Percentiles rank a stretch among this genome's conserved stretches.
These are phyloP conservation scores for Solanum dulcamara DNA, from an alignment of 257 asterid species.

Conservation along the genomic window DNA sequence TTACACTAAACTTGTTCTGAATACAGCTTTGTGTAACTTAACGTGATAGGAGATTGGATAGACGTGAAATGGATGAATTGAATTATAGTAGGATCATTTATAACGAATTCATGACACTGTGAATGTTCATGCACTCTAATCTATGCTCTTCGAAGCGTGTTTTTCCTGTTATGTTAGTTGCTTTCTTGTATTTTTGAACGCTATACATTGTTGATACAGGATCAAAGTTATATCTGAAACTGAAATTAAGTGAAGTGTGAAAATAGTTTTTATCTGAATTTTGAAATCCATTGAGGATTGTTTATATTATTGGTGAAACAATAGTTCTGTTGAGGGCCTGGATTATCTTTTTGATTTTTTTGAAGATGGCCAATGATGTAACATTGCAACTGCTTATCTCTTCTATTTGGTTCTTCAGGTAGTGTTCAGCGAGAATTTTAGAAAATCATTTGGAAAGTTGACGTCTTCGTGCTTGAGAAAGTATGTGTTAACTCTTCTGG, in stretches of 20 bases:
- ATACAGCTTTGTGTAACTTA: not conserved
- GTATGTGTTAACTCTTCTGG: slow-evolving; percentile 20
- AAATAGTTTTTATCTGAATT: not conserved
- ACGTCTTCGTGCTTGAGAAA: slow-evolving; percentile 19
- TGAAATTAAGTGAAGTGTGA: not conserved
- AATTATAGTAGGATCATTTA: not conserved
- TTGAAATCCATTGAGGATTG: not conserved
- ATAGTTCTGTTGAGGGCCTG: not conserved
- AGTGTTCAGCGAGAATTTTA: slow-evolving; percentile 43
- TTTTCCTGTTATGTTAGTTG: not conserved
- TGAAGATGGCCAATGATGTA: not conserved
- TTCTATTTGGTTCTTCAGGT: slow-evolving; percentile 25
- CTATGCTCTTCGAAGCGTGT: not conserved
- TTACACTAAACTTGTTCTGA: not conserved
- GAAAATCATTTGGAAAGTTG: slow-evolving; percentile 37
- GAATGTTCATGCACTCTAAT: not conserved
- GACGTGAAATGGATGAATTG: not conserved
- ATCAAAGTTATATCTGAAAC: too few relatives aligned
- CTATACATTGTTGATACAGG: not conserved
- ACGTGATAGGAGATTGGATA: not conserved
- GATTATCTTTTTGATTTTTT: not conserved
- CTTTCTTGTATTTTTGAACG: not conserved
- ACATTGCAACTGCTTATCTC: not conserved
- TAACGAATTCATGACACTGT: not conserved
- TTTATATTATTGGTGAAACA: not conserved